Conservation (phyloP, 176 grass and related monocot genomes). For the Oryza nivara region DNA sequence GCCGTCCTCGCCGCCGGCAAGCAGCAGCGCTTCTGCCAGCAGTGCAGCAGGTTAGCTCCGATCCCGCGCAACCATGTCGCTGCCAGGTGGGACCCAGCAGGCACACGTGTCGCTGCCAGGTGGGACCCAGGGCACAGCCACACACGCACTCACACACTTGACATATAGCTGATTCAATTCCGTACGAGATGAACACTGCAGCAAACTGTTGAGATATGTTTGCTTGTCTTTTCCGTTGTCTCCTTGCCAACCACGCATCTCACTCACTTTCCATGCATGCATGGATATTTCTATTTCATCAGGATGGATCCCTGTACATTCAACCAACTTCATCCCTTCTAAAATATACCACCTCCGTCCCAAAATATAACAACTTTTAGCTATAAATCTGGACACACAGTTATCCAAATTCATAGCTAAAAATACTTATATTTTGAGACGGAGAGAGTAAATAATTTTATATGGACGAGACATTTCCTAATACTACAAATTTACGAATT, state of each 20-base stretch:
- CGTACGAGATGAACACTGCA: neutral
- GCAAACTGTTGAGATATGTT: neutral
- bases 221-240: slow-evolving; percentile 21
- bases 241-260: neutral
- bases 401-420: no score
- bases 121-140: no score
- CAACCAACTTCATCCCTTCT: no score
- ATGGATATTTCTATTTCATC: neutral
- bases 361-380: no score
- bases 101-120: no score
- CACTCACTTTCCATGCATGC: neutral
- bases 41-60: slow-evolving; percentile 72
- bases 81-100: neutral
- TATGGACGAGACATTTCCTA: no score
- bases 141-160: neutral
- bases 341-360: no score
- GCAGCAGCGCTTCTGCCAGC: slow-evolving; percentile 96
- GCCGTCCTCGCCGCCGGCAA: slow-evolving; percentile 65
- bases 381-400: no score
- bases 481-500: no score
- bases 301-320: no score
- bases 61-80: neutral
- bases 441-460: no score
- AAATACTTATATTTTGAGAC: no score
- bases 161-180: neutral